Conservation (phyloP, 2,329 filamentous ascomycete genomes). For the Rutstroemia sp. region DNA sequence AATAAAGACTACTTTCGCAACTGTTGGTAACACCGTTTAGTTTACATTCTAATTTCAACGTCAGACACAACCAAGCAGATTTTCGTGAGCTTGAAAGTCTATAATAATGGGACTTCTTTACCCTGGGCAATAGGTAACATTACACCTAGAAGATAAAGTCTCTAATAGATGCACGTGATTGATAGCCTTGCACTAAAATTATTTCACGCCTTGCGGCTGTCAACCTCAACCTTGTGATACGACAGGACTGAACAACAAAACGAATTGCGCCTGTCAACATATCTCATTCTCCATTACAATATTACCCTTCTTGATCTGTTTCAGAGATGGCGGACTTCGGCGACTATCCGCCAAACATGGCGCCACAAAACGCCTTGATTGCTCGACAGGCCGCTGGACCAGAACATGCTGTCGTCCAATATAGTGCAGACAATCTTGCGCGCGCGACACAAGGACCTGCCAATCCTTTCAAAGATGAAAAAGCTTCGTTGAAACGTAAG, state of each 20-base stretch:
- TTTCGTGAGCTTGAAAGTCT: too few relatives aligned
- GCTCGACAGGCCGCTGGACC: constrained; percentile 47
- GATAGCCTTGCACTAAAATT: neutral
- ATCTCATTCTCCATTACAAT: neutral
- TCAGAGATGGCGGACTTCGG: constrained; percentile 51
- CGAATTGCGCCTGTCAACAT: neutral
- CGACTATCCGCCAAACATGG: constrained; percentile 60
- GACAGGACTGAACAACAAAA: neutral
- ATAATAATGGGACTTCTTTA: too few relatives aligned
- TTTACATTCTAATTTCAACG: too few relatives aligned
- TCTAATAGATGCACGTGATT: neutral
- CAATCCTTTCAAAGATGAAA: constrained; percentile 66
- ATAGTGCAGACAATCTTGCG: constrained; percentile 66
- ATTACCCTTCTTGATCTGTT: neutral
- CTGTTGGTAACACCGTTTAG: too few relatives aligned
- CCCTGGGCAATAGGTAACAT: neutral
- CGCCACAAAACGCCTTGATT: constrained; percentile 55
- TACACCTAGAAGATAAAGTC: neutral
- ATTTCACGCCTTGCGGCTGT: neutral
- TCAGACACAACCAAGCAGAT: too few relatives aligned
- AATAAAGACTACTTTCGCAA: too few relatives aligned
- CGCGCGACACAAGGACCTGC: constrained; percentile 59
- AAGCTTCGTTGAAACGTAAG: constrained; percentile 61
- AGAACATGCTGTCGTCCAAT: constrained; percentile 54
- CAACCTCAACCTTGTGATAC: neutral